phyloP scores from a whole-genome alignment of 768 basidiomycete genomes.

The Pulveroboletus ravenelii region DNA sequence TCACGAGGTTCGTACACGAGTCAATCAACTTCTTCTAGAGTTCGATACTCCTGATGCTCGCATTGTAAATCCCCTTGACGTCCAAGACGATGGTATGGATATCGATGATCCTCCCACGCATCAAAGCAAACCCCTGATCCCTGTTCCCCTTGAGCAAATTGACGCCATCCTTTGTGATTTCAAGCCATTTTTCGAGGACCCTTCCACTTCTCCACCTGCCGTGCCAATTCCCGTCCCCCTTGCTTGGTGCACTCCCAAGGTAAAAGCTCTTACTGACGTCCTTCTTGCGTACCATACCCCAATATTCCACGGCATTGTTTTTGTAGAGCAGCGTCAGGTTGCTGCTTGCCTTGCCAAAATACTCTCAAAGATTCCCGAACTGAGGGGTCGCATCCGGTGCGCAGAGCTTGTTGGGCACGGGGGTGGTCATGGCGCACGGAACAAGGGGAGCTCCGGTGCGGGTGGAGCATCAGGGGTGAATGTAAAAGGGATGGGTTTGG shows the following conservation, averaged over 20 bases:
- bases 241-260: constrained; percentile 73
- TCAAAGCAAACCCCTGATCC: constrained; percentile 22
- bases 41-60: constrained; percentile 18
- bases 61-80: constrained; percentile 11
- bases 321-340: constrained; percentile 81
- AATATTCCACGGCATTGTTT: constrained; percentile 77
- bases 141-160: constrained; percentile 44
- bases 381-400: constrained; percentile 53
- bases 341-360: constrained; percentile 66
- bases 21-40: constrained; percentile 38
- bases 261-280: constrained; percentile 56
- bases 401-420: constrained; percentile 73
- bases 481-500: constrained; percentile 47
- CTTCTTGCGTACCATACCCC: constrained; percentile 49
- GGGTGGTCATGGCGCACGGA: constrained; percentile 27
- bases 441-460: constrained; percentile 13
- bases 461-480: constrained; percentile 31
- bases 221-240: constrained; percentile 42
- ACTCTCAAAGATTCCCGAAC: constrained; percentile 53
- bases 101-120: constrained; percentile 21
- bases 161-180: constrained; percentile 45
- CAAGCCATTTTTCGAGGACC: constrained; percentile 34
- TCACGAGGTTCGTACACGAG: constrained; percentile 50
- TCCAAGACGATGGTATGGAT: constrained; percentile 25
- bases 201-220: constrained; percentile 23